A percentile compares a stretch with the other conserved stretches of the same genome.
Evolutionary conservation across 768 basidiomycete species (phyloP).

Genomic region (Macrolepiota albuminosa): DNA sequence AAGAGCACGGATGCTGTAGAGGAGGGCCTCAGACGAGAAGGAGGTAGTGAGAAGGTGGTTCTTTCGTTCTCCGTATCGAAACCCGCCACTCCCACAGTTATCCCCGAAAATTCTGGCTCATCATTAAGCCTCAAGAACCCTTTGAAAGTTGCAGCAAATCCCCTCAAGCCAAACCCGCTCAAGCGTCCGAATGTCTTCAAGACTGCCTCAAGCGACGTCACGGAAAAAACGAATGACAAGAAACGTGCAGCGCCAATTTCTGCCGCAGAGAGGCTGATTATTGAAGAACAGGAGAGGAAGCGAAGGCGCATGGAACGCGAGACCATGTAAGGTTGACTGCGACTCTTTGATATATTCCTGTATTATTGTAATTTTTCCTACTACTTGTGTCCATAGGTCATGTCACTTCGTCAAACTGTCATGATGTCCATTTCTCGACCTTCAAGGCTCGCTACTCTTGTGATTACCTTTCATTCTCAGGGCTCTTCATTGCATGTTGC

Average conservation of each 20-base stretch:
- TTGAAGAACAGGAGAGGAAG: conserved; percentile 91
- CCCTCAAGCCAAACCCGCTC: conserved; percentile 62
- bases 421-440: not conserved
- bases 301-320: conserved; percentile 67
- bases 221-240: conserved; percentile 42
- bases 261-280: conserved; percentile 80
- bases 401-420: not conserved
- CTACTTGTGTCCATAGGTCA: conserved; percentile 10
- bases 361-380: conserved; percentile 13
- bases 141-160: conserved; percentile 54
- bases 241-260: conserved; percentile 66
- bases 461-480: not conserved
- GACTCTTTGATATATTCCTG: conserved; percentile 3
- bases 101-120: conserved; percentile 27
- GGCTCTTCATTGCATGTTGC: not conserved
- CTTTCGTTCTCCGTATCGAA: conserved; percentile 61
- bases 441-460: not conserved
- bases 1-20: conserved; percentile 36
- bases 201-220: conserved; percentile 32
- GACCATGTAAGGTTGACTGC: conserved; percentile 14
- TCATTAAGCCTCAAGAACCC: conserved; percentile 56
- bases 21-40: conserved; percentile 68
- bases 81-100: conserved; percentile 26
- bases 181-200: conserved; percentile 79
- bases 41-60: conserved; percentile 68